Evolutionary conservation across 2,329 filamentous ascomycete species (phyloP).

Genomic region (Hypoxylon sp.): DNA sequence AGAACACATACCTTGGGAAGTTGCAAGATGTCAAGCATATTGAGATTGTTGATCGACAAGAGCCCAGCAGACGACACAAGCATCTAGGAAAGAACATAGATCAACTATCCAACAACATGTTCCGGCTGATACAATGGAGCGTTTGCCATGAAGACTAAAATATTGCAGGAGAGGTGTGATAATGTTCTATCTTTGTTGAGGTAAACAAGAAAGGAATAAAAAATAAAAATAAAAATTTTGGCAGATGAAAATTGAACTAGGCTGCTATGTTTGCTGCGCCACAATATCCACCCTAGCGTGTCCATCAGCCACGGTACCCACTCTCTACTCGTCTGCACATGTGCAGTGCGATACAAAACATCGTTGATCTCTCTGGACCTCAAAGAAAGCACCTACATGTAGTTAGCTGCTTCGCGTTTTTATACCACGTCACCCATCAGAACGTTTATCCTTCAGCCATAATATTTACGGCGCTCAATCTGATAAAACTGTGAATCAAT

Average conservation of each 20-base stretch:
- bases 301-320: conserved; percentile 31
- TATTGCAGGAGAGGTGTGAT: background rate
- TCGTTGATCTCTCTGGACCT: conserved; percentile 27
- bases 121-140: background rate
- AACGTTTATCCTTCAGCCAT: conserved; percentile 4
- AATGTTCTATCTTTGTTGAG: background rate
- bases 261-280: conserved; percentile 16
- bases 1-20: conserved; percentile 44
- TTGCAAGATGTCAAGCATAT: background rate
- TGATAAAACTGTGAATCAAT: too few relatives aligned
- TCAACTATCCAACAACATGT: background rate
- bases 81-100: background rate
- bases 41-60: background rate
- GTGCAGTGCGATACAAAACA: conserved; percentile 37
- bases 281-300: conserved; percentile 2
- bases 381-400: conserved; percentile 6
- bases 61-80: background rate
- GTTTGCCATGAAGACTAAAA: background rate
- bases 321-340: conserved; percentile 10
- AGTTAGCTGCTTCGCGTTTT: conserved; percentile 17
- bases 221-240: conserved; percentile 15
- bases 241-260: conserved; percentile 13
- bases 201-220: conserved; percentile 1
- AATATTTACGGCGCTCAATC: background rate
- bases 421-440: conserved; percentile 1